Conservation (phyloP, 1,139 yeast genomes). For the Pichia sp. region DNA sequence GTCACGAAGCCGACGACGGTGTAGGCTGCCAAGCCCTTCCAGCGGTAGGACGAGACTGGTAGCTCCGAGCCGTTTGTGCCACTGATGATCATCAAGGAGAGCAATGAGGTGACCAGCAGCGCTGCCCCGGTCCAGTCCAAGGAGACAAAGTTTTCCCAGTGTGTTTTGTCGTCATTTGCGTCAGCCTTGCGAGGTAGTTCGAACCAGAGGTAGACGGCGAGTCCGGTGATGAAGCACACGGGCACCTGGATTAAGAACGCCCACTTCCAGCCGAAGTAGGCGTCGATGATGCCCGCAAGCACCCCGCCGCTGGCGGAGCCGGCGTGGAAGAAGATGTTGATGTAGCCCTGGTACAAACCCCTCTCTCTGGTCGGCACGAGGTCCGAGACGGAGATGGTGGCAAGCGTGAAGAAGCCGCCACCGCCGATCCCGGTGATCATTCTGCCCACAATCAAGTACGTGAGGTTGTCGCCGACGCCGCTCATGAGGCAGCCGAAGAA, state of each 20-base stretch:
- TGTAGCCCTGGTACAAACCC: constrained; percentile 51
- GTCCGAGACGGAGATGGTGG: constrained; percentile 51
- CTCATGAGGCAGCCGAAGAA: constrained; percentile 60
- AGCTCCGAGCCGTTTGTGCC: constrained; percentile 47
- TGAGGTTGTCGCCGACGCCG: constrained; percentile 55
- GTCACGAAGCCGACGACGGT: constrained; percentile 21
- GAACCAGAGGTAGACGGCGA: constrained; percentile 37
- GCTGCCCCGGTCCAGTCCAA: constrained; percentile 57
- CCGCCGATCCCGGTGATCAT: constrained; percentile 57
- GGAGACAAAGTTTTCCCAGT: constrained; percentile 45
- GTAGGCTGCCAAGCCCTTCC: constrained; percentile 26
- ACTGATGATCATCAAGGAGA: constrained; percentile 43
- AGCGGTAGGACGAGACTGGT: constrained; percentile 38
- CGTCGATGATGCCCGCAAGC: constrained; percentile 47
- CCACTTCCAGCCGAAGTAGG: constrained; percentile 47
- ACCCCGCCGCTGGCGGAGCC: constrained; percentile 58
- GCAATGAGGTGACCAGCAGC: constrained; percentile 41
- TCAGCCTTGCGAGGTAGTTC: constrained; percentile 38
- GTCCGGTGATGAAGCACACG: constrained; percentile 39
- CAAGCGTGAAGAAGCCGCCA: constrained; percentile 48
- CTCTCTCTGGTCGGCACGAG: constrained; percentile 49
- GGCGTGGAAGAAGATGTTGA: constrained; percentile 45
- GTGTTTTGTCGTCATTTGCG: constrained; percentile 26
- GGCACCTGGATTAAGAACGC: constrained; percentile 52
- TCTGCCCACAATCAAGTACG: constrained; percentile 52